Conservation (phyloP, 371 early-diverging fungal species). For the Syncephalastrum monosporum region DNA sequence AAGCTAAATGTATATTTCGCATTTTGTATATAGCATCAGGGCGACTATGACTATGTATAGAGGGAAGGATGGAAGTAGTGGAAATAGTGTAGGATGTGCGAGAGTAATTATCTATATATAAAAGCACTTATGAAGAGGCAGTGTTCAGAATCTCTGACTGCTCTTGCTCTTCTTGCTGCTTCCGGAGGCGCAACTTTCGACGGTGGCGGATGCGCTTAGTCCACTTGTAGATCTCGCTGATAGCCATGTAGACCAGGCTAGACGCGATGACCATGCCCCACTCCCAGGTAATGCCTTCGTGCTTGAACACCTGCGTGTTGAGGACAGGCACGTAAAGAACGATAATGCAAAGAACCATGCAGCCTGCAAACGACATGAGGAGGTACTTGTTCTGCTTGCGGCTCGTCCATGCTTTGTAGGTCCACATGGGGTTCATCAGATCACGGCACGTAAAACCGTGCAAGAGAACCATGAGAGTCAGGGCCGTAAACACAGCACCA, state of each 20-base stretch:
- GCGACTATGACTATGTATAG: too few relatives aligned
- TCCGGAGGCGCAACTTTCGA: too few relatives aligned
- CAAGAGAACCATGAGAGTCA: slow-evolving; percentile 71
- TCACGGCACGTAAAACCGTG: slow-evolving; percentile 80
- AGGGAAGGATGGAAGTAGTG: too few relatives aligned
- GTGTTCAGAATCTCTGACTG: too few relatives aligned
- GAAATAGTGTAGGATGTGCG: too few relatives aligned
- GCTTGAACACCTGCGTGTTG: slow-evolving; percentile 70
- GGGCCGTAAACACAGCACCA: slow-evolving; percentile 67
- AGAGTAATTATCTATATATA: too few relatives aligned
- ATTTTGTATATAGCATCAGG: too few relatives aligned
- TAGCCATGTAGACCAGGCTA: slow-evolving; percentile 56
- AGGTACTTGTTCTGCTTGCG: slow-evolving; percentile 63
- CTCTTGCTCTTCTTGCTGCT: too few relatives aligned
- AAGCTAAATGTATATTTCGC: too few relatives aligned
- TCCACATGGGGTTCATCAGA: slow-evolving; percentile 59
- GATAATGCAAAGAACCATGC: slow-evolving; percentile 55
- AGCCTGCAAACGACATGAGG: slow-evolving; percentile 54
- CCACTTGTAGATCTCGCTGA: slow-evolving; percentile 61
- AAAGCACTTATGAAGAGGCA: too few relatives aligned
- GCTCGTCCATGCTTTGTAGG: slow-evolving; percentile 29
- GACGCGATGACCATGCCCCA: slow-evolving; percentile 73
- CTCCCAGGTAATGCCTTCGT: slow-evolving; percentile 70
- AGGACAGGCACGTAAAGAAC: slow-evolving; percentile 74
- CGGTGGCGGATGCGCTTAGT: slow-evolving; percentile 27